Percentiles rank a stretch among this genome's conserved stretches.
Conservation (phyloP, 257 asterid species). For the Fraxinus excelsior region DNA sequence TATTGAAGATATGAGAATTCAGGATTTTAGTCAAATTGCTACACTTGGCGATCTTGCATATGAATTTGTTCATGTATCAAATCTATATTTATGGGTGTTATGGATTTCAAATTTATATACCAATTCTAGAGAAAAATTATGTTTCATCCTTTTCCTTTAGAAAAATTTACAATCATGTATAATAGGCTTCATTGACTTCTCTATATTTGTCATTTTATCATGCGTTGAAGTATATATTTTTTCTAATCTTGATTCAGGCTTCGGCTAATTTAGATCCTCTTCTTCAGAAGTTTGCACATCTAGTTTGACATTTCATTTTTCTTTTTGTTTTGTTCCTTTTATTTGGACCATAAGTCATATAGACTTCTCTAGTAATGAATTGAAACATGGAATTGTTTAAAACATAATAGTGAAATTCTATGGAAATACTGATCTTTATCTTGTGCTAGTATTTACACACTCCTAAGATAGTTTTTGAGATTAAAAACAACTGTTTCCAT, state of each 20-base stretch:
- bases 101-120: background rate
- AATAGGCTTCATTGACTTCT: background rate
- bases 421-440: too few species aligned
- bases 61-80: conserved; percentile 22
- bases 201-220: too few species aligned
- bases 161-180: background rate
- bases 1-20: conserved; percentile 28
- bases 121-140: conserved; percentile 13
- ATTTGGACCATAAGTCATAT: background rate
- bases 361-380: background rate
- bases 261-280: background rate
- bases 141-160: background rate
- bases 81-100: conserved; percentile 14
- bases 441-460: too few species aligned
- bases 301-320: too few species aligned
- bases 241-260: background rate
- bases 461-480: too few species aligned
- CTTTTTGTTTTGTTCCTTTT: background rate
- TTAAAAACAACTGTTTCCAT: too few species aligned
- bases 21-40: conserved; percentile 31
- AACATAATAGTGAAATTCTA: background rate
- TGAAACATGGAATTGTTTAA: background rate
- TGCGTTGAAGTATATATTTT: background rate
- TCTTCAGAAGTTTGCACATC: background rate
- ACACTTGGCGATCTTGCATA: conserved; percentile 36